Conservation (phyloP, 1,139 yeast genomes). For the Tardiomyces digboiensis region DNA sequence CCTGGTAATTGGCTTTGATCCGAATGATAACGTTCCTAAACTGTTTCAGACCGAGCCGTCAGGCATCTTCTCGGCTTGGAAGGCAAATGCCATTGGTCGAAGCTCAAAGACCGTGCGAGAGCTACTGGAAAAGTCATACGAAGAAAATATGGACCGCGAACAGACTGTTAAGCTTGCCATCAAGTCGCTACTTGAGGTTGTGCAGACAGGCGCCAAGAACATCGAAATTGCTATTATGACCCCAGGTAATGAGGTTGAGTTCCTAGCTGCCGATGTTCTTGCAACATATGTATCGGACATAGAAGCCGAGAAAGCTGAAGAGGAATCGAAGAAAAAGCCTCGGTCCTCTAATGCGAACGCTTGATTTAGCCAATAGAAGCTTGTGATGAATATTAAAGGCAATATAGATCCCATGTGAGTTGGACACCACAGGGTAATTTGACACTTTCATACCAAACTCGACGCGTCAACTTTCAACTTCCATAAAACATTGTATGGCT, state of each 20-base stretch:
- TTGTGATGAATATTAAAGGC: background rate
- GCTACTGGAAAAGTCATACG: slow-evolving; percentile 85
- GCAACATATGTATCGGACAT: slow-evolving; percentile 70
- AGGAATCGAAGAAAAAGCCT: slow-evolving; percentile 78
- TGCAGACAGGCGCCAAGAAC: slow-evolving; percentile 95
- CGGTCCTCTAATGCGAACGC: background rate
- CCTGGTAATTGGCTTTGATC: slow-evolving; percentile 91
- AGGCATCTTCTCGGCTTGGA: slow-evolving; percentile 98
- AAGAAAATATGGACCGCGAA: slow-evolving; percentile 60
- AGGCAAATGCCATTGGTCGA: slow-evolving; percentile 96
- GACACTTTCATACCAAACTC: too few species aligned
- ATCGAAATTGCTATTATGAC: slow-evolving; percentile 86
- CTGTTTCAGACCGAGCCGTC: slow-evolving; percentile 96
- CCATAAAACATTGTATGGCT: too few species aligned
- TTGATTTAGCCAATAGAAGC: background rate
- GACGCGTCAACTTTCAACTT: too few species aligned
- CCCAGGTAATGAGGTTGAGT: slow-evolving; percentile 42
- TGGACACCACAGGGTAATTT: too few species aligned
- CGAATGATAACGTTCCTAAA: slow-evolving; percentile 69
- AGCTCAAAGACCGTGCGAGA: slow-evolving; percentile 94
- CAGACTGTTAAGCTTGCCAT: slow-evolving; percentile 76
- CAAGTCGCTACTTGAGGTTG: slow-evolving; percentile 86
- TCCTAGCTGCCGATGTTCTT: slow-evolving; percentile 55
- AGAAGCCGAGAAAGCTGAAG: slow-evolving; percentile 86
- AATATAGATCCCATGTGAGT: too few species aligned